Base-by-base conservation (phyloP, 257 asterid species). In the Solanum etuberosum region DNA sequence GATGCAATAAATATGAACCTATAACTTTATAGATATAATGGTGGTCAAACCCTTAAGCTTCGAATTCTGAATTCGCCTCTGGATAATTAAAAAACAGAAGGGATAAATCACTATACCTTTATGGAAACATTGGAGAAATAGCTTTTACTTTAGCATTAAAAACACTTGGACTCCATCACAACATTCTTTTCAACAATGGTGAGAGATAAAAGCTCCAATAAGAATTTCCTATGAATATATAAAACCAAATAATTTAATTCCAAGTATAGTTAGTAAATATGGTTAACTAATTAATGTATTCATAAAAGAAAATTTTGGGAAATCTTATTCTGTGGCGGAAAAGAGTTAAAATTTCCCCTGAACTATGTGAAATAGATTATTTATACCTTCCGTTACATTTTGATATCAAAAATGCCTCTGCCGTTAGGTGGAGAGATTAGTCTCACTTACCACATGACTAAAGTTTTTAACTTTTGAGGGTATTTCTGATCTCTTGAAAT, bases 371-470 rank as follows among this genome's bases (percentile, higher is more conserved):
- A 54, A 54, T 7, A 7, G 0, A 54, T 54, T 0, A 2, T 20
- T 54, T 54, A 54, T 16, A 54, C 1, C n/a, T 54, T 20, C 0
- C 0, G 1, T 54, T 20, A 54, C 0, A 20, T 54, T 54, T 54
- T 54, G 4, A 1, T 9, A 20, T 54, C 1, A 3, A 54, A 54
- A 54, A 1, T 54, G 1, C 2, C 1, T 0, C 0, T 2, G 4
- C 10, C 4, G 11, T 54, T 20, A 54, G 0, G 11, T 54, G 1
- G 25, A 54, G 63, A 7, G 25, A 2, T 20, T 20, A 7, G 63
- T 54, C 25, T 54, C 0, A 54, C 63, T 20, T 54, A n/a, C 0
- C 13, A 40, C 11, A 38, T 38, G 9, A 40, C 2, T 42, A 10
- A 42, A 40, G 13, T 3, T 1, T 3, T 42, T 48, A 18, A 48